A percentile compares a stretch with the other conserved stretches of the same genome.
Evolutionary conservation across 129 eudicot species (phyloP).

Genomic region (Lactuca sativa): DNA sequence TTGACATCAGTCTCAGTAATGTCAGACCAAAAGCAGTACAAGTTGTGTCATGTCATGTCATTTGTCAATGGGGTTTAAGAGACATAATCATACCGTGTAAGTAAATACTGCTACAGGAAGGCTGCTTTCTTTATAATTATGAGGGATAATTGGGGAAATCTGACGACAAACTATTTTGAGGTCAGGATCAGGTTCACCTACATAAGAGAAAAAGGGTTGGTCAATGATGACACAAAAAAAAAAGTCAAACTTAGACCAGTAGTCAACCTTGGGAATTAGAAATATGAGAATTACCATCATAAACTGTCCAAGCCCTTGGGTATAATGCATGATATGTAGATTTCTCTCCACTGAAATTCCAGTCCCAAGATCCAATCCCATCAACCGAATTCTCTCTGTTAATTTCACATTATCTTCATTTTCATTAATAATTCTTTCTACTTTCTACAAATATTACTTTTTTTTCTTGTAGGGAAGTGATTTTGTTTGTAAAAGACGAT

Average conservation of each 20-base stretch:
- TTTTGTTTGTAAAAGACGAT: too few relatives aligned
- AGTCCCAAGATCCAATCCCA: slow-evolving; percentile 98
- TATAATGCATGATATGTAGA: slow-evolving; percentile 84
- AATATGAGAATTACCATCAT: slow-evolving; percentile 63
- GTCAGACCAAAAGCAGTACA: too few relatives aligned
- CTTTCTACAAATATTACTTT: too few relatives aligned
- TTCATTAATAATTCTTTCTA: not conserved
- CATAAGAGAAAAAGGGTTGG: slow-evolving; percentile 18
- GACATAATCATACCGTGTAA: slow-evolving; percentile 57
- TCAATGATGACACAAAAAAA: not conserved
- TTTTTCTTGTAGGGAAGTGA: not conserved
- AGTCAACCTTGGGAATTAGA: not conserved
- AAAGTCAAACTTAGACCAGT: slow-evolving; percentile 13
- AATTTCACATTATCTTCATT: slow-evolving; percentile 26
- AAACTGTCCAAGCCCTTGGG: slow-evolving; percentile 97
- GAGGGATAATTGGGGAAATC: slow-evolving; percentile 85
- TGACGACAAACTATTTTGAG: slow-evolving; percentile 89
- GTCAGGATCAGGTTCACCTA: slow-evolving; percentile 94
- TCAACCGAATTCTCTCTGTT: slow-evolving; percentile 62
- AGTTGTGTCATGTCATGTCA: too few relatives aligned
- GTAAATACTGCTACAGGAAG: slow-evolving; percentile 88
- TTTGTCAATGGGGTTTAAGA: not conserved
- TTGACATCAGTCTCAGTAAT: too few relatives aligned
- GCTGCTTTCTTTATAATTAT: slow-evolving; percentile 94
- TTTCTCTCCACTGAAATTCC: slow-evolving; percentile 72